phyloP scores from a whole-genome alignment of 164 flowering plant species.

The Vitis riparia region DNA sequence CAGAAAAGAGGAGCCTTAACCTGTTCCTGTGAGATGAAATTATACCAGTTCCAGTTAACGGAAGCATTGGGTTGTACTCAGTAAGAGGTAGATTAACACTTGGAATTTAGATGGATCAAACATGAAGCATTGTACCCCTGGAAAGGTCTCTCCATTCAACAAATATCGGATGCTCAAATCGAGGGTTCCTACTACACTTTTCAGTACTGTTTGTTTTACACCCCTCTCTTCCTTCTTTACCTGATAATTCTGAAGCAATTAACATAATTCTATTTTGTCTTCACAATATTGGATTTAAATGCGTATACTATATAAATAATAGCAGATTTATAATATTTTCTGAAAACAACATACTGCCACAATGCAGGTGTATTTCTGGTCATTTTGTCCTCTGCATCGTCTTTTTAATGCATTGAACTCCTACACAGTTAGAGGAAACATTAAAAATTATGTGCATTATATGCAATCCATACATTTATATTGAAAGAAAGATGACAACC shows the following conservation, averaged over 20 bases:
- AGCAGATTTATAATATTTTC: background rate
- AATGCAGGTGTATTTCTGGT: constrained; percentile 58
- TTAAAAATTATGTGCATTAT: background rate
- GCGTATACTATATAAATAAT: background rate
- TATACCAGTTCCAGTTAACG: background rate
- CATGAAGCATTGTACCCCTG: constrained; percentile 50
- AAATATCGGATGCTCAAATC: constrained; percentile 60
- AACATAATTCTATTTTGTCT: background rate
- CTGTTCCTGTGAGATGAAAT: constrained; percentile 43
- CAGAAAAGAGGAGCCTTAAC: constrained; percentile 43
- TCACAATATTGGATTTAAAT: background rate
- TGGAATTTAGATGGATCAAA: background rate
- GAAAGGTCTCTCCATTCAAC: constrained; percentile 61
- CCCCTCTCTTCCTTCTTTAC: constrained; percentile 52
- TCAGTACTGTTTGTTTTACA: constrained; percentile 42
- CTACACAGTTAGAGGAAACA: constrained; percentile 26
- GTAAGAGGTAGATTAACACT: background rate
- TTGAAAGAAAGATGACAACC: constrained; percentile 36
- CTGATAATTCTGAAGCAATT: constrained; percentile 28
- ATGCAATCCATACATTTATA: background rate
- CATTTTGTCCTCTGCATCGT: constrained; percentile 37
- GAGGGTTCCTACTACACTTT: constrained; percentile 81
- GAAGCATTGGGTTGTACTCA: background rate
- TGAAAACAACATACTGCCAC: constrained; percentile 49
- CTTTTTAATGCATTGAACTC: constrained; percentile 71